phyloP scores from a whole-genome alignment of 75 land plant species.

The Gnetum montanum region DNA sequence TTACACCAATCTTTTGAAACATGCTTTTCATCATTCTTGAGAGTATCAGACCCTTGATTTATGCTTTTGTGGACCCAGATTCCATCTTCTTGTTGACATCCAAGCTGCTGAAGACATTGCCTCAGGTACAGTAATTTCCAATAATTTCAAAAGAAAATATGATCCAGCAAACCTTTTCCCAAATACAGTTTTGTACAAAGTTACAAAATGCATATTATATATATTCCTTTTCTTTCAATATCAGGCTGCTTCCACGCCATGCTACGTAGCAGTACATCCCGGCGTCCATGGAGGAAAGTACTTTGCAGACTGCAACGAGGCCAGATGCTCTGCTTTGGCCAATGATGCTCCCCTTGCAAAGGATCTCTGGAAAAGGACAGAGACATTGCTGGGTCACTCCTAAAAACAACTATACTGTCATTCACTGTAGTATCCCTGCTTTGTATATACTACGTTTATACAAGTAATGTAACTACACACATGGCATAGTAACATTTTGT shows the following conservation, averaged over 20 bases:
- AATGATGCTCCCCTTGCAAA: conserved; percentile 24
- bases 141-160: not conserved
- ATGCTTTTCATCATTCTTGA: not conserved
- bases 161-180: not conserved
- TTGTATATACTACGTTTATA: too few relatives aligned
- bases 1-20: not conserved
- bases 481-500: too few relatives aligned
- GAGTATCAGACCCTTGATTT: not conserved
- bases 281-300: conserved; percentile 62
- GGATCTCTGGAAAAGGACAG: conserved; percentile 39
- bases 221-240: not conserved
- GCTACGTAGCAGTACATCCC: conserved; percentile 72
- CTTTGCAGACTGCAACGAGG: conserved; percentile 71
- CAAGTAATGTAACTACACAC: too few relatives aligned
- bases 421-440: too few relatives aligned
- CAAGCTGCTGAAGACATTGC: conserved; percentile 52
- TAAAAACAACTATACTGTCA: too few relatives aligned
- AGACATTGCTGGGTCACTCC: conserved; percentile 13
- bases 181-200: not conserved
- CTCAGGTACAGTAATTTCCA: conserved; percentile 29
- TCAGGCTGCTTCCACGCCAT: conserved; percentile 83
- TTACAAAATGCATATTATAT: not conserved
- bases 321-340: conserved; percentile 29
- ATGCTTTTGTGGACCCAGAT: conserved; percentile 25
- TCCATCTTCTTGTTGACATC: conserved; percentile 47